Conservation (phyloP, 169 alveolate genomes). For the Plasmodium blacklocki region DNA sequence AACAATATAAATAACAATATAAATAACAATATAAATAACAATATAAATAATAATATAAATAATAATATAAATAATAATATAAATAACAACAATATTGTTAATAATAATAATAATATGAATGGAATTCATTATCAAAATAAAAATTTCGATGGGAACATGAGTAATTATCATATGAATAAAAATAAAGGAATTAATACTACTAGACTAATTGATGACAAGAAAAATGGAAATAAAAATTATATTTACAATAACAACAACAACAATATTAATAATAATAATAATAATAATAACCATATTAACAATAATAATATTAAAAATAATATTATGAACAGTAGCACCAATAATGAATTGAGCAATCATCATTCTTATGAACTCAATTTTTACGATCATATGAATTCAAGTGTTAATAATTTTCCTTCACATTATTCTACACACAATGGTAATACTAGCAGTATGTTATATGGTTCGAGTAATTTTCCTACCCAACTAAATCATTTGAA, state of each 20-base stretch:
- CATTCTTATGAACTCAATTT: constrained; percentile 45
- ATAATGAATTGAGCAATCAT: constrained; percentile 22
- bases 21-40: too few relatives aligned
- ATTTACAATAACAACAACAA: not conserved
- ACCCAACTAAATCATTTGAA: constrained; percentile 10
- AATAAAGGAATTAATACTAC: not conserved
- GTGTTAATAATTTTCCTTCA: constrained; percentile 20
- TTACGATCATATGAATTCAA: constrained; percentile 49
- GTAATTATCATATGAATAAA: too few relatives aligned
- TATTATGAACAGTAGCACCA: not conserved
- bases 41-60: not conserved
- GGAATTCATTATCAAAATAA: not conserved
- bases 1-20: not conserved
- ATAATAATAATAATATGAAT: constrained; percentile 19
- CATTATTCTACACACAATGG: not conserved
- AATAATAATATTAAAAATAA: too few relatives aligned
- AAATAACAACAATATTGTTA: constrained; percentile 18
- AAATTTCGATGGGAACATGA: not conserved
- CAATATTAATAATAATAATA: not conserved
- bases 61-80: constrained; percentile 13
- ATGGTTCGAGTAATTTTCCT: constrained; percentile 28
- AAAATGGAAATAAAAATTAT: constrained; percentile 1
- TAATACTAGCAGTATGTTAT: constrained; percentile 10
- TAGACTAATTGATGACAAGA: not conserved
- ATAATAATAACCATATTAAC: constrained; percentile 12